Evolutionary conservation across 352 stramenopile species (phyloP).

Genomic region (Thraustotheca clavata): DNA sequence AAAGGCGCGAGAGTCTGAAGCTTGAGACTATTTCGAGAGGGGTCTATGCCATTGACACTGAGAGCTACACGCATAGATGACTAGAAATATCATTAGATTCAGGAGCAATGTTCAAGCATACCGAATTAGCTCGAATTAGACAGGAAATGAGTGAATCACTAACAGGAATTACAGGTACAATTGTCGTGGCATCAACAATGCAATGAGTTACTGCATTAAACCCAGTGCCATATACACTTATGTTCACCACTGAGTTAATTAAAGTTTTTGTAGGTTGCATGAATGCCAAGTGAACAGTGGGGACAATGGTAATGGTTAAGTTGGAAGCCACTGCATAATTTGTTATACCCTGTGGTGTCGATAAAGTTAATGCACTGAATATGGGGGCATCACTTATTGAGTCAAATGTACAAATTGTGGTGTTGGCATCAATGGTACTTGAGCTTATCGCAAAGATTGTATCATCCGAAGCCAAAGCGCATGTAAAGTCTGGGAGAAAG

Average conservation of each 20-base stretch:
- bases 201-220: background rate
- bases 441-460: background rate
- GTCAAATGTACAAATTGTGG: conserved; percentile 2
- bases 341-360: background rate
- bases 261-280: background rate
- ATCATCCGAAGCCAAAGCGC: background rate
- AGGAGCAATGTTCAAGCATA: background rate
- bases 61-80: background rate
- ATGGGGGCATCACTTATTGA: background rate
- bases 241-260: background rate
- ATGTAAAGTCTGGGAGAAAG: background rate
- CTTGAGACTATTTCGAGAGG: conserved; percentile 23
- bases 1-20: conserved; percentile 27
- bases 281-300: background rate
- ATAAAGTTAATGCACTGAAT: background rate
- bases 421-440: background rate
- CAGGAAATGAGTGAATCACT: background rate
- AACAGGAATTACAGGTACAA: background rate
- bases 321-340: background rate
- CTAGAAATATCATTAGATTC: conserved; percentile 3
- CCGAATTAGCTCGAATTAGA: conserved; percentile 15
- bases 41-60: conserved; percentile 30
- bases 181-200: background rate
- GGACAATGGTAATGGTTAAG: background rate
- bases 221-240: background rate